Base-by-base conservation (phyloP, 2,329 filamentous ascomycete species). In the Metarhizium anisopliae region DNA sequence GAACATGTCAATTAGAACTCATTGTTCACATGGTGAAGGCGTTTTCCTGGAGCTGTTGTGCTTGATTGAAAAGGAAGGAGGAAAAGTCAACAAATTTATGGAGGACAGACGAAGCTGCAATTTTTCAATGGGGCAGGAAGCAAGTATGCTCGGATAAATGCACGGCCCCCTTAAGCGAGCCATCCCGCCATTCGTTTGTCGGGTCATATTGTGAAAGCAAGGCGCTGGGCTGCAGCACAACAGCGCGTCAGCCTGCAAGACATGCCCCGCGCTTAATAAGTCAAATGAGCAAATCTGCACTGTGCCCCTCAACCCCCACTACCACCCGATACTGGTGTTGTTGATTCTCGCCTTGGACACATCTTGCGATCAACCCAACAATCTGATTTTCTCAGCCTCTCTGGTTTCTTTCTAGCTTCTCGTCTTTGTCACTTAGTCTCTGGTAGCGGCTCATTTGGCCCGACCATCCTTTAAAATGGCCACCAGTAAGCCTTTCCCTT, bases 231-330 rank as follows among this genome's bases (percentile, higher is more conserved):
- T 25, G 20, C 20, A 25, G 20, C 20, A 25, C 20, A 7, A 57
- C 54, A 59, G 58, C 58, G 52, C 47, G 47, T 53, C 56, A 56
- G 50, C 32, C 51, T 62, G 59, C 52, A 58, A 52, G 54, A 56
- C 55, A 59, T 57, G 55, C 51, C 60, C 60, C 63, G 60, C 18
- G 32, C 30, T 47, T 30, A 50, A n/a, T 47, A n/a, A 47, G 43
- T 47, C 43, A 49, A 49, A 49, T 53, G 13, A 29, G 36, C 25
- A 55, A 67, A 69, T 67, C 58, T 66, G 66, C 67, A 69, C 67
- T 68, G 68, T 71, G 66, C 66, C 68, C 67, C 65, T 65, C 64
- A 67, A 66, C 66, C 67, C 66, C 68, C 51, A 67, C 68, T 66
- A 68, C 64, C 64, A 60, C 59, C 58, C 7, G 32, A 35, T 35